Evolutionary conservation across 306 rosid genomes (phyloP).

Genomic region (Pterocarpus macrocarpus): DNA sequence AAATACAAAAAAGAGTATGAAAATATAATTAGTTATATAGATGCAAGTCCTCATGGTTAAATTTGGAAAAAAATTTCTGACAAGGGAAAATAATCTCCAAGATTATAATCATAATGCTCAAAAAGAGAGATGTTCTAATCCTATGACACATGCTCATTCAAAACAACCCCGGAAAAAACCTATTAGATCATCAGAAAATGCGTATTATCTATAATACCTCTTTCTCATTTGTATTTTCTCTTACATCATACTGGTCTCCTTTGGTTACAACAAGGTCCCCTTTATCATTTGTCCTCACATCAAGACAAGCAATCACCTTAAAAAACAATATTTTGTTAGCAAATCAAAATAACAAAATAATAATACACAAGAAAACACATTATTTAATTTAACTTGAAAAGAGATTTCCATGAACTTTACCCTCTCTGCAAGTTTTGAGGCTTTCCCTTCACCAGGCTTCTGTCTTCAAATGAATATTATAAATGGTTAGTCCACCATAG

Average conservation of each 20-base stretch:
- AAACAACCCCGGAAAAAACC: neutral
- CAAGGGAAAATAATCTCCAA: too few species aligned
- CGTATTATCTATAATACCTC: conserved; percentile 69
- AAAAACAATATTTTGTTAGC: conserved; percentile 40
- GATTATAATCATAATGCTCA: too few species aligned
- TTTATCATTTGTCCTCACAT: conserved; percentile 90
- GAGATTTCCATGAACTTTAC: conserved; percentile 57
- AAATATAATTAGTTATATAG: too few species aligned
- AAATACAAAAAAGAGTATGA: too few species aligned
- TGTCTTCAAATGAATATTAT: conserved; percentile 74
- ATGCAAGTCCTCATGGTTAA: too few species aligned
- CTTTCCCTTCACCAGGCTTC: conserved; percentile 77
- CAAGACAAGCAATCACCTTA: conserved; percentile 98
- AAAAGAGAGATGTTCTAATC: conserved; percentile 1
- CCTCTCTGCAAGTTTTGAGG: conserved; percentile 89
- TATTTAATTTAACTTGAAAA: conserved; percentile 6
- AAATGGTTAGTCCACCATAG: conserved; percentile 52
- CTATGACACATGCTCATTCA: neutral
- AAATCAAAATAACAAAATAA: conserved; percentile 29
- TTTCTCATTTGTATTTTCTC: conserved; percentile 86
- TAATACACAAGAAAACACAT: conserved; percentile 11
- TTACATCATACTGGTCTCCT: conserved; percentile 97
- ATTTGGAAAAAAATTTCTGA: too few species aligned
- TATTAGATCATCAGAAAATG: conserved; percentile 18
- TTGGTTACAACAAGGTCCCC: conserved; percentile 99